Percentiles rank a stretch among this genome's conserved stretches.
These are phyloP conservation scores for Lyophyllum shimeji DNA, from an alignment of 768 basidiomycete species.

Conservation along the genomic window DNA sequence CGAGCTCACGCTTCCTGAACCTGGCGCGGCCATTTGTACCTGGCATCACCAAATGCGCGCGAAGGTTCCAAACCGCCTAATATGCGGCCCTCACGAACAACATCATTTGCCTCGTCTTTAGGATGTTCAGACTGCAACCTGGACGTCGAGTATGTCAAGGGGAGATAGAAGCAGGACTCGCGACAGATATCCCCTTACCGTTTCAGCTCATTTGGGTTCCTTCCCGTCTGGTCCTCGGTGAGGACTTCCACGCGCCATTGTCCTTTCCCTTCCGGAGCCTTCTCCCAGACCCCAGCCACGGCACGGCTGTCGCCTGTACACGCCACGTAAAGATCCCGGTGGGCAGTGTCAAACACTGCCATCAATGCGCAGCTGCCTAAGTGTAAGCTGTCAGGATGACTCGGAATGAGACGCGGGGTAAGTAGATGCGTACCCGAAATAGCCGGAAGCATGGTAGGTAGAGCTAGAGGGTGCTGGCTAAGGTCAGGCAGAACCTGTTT, in stretches of 20 bases:
- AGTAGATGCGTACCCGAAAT: slow-evolving; percentile 55
- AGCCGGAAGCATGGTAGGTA: slow-evolving; percentile 78
- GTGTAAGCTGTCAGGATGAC: slow-evolving; percentile 15
- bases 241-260: slow-evolving; percentile 93
- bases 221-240: slow-evolving; percentile 94
- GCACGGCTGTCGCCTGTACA: slow-evolving; percentile 93
- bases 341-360: slow-evolving; percentile 82
- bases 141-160: not conserved
- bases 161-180: not conserved
- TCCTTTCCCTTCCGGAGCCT: slow-evolving; percentile 59
- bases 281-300: slow-evolving; percentile 91
- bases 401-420: slow-evolving; percentile 2
- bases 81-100: slow-evolving; percentile 79
- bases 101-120: slow-evolving; percentile 63
- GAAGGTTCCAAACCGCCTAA: slow-evolving; percentile 87
- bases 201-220: slow-evolving; percentile 80
- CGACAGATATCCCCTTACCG: slow-evolving; percentile 48
- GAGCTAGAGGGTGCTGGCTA: slow-evolving; percentile 67
- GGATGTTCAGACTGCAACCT: slow-evolving; percentile 88
- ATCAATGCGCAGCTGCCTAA: slow-evolving; percentile 89
- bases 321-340: slow-evolving; percentile 84
- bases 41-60: slow-evolving; percentile 85
- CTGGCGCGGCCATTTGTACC: slow-evolving; percentile 83
- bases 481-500: slow-evolving; percentile 60
- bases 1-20: slow-evolving; percentile 66